These are phyloP conservation scores for Boletus pseudopeckii DNA, from an alignment of 768 basidiomycete species.

Conservation along the genomic window DNA sequence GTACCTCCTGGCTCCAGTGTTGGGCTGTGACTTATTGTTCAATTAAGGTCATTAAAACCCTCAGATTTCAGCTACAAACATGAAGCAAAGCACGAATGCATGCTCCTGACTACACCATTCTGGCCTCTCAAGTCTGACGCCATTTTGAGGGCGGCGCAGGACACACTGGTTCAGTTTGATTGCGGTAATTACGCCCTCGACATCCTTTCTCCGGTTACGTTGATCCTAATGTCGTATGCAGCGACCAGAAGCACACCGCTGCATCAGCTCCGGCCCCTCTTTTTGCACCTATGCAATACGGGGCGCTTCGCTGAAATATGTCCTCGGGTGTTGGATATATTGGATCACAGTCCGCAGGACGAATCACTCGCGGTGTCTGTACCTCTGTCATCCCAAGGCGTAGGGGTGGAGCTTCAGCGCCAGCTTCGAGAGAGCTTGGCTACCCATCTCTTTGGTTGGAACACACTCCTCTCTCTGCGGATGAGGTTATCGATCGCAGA, in stretches of 20 bases:
- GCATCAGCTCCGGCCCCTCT: conserved; percentile 30
- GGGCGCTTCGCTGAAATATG: conserved; percentile 39
- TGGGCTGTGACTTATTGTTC: conserved; percentile 19
- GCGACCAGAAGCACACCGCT: conserved; percentile 25
- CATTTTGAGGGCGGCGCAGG: conserved; percentile 25
- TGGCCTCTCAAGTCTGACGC: conserved; percentile 42
- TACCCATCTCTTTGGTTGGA: conserved; percentile 62
- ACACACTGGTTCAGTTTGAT: conserved; percentile 26
- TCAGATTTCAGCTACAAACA: conserved; percentile 81
- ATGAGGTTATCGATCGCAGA: conserved; percentile 49
- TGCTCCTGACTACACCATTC: conserved; percentile 55
- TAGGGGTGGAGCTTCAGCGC: conserved; percentile 37
- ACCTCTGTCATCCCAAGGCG: conserved; percentile 23
- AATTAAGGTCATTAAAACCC: conserved; percentile 47
- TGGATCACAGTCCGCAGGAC: conserved; percentile 30
- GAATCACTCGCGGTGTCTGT: conserved; percentile 38
- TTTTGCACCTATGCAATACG: conserved; percentile 33
- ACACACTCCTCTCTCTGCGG: conserved; percentile 48
- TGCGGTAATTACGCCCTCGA: conserved; percentile 39
- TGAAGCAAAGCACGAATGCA: conserved; percentile 53
- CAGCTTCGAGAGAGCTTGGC: conserved; percentile 51
- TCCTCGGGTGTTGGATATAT: conserved; percentile 42
- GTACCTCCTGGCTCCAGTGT: conserved; percentile 4
- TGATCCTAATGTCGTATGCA: conserved; percentile 11
- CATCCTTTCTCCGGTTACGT: conserved; percentile 4